Percentiles rank a stretch among this genome's conserved stretches.
Conservation (phyloP, 495 filamentous ascomycete species). For the Annulohypoxylon maeteangense region DNA sequence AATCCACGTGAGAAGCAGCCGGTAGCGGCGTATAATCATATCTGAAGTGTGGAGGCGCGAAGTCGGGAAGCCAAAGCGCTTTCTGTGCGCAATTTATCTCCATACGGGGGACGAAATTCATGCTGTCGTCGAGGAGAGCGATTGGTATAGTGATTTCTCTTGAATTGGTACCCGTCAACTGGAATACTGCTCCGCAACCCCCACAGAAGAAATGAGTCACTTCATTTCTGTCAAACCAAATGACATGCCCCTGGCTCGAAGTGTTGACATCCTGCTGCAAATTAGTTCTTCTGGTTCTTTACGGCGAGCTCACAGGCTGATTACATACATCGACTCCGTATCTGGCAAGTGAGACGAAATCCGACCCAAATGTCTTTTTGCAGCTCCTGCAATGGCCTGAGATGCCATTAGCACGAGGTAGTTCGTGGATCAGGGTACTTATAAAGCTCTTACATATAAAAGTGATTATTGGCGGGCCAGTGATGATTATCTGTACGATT, state of each 20-base stretch:
- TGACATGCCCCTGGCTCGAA: no score
- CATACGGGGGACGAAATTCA: not conserved
- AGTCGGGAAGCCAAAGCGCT: not conserved
- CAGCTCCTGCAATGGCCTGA: not conserved
- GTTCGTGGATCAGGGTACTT: not conserved
- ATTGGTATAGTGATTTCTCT: not conserved
- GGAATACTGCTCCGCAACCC: not conserved
- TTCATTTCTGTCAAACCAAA: not conserved
- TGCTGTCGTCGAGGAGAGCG: constrained; percentile 8
- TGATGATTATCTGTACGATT: not conserved
- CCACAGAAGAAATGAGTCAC: not conserved
- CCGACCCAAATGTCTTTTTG: not conserved
- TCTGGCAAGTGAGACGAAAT: not conserved
- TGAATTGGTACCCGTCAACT: not conserved
- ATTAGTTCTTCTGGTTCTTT: not conserved
- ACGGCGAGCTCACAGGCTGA: not conserved
- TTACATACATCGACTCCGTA: not conserved
- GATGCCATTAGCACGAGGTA: not conserved
- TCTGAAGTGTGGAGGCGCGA: not conserved
- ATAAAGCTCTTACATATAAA: not conserved
- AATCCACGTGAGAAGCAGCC: not conserved
- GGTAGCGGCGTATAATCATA: not conserved
- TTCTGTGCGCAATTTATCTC: not conserved
- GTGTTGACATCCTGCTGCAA: not conserved
- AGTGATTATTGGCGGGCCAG: not conserved